phyloP scores from a whole-genome alignment of 2,329 filamentous ascomycete species.

The Emergomyces orientalis region DNA sequence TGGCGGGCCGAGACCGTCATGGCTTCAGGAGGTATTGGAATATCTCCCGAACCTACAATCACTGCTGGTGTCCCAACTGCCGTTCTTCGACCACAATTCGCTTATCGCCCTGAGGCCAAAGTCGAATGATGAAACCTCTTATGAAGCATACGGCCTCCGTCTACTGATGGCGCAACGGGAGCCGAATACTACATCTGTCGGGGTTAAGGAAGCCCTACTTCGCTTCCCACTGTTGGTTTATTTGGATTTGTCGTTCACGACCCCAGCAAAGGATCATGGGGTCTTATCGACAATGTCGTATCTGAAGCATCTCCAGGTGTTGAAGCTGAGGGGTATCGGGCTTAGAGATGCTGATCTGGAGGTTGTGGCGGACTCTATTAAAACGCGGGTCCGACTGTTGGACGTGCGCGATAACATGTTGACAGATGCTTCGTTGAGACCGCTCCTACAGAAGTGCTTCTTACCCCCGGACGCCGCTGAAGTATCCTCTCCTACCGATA shows the following conservation, averaged over 20 bases:
- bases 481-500: slow-evolving; percentile 12
- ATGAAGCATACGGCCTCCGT: slow-evolving; percentile 39
- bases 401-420: slow-evolving; percentile 50
- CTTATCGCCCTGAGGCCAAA: slow-evolving; percentile 41
- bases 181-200: slow-evolving; percentile 48
- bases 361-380: slow-evolving; percentile 44
- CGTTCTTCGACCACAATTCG: slow-evolving; percentile 54
- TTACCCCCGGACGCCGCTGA: slow-evolving; percentile 14
- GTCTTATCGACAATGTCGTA: slow-evolving; percentile 42
- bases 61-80: slow-evolving; percentile 48
- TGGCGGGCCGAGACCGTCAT: slow-evolving; percentile 49
- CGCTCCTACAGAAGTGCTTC: slow-evolving; percentile 46
- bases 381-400: slow-evolving; percentile 45
- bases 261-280: slow-evolving; percentile 38
- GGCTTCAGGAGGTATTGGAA: slow-evolving; percentile 51
- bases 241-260: slow-evolving; percentile 49
- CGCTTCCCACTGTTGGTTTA: slow-evolving; percentile 49
- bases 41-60: slow-evolving; percentile 50
- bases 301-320: slow-evolving; percentile 45
- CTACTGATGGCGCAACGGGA: slow-evolving; percentile 49
- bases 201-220: slow-evolving; percentile 43
- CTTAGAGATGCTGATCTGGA: slow-evolving; percentile 46
- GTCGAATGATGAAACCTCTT: slow-evolving; percentile 7
- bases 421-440: slow-evolving; percentile 46
- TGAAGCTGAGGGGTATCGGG: slow-evolving; percentile 48